Evolutionary conservation across 768 basidiomycete species (phyloP).

Genomic region (Boletus pseudo-olivaceus): DNA sequence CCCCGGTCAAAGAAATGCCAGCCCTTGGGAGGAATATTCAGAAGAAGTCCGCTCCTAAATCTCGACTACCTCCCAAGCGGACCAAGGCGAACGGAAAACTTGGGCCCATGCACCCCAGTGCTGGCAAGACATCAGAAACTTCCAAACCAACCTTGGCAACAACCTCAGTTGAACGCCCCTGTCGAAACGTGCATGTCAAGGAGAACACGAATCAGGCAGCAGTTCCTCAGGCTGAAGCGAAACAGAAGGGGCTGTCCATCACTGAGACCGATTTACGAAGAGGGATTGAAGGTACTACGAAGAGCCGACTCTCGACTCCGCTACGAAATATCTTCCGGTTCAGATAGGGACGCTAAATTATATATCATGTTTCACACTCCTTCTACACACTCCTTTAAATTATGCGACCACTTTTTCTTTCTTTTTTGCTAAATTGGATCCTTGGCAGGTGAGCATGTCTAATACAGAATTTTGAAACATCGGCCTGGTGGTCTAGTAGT

Average conservation of each 20-base stretch:
- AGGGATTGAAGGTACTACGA: slow-evolving; percentile 26
- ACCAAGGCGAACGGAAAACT: slow-evolving; percentile 10
- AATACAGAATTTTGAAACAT: accelerated
- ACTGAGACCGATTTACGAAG: slow-evolving; percentile 19
- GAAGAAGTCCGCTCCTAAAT: slow-evolving; percentile 9
- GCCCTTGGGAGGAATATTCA: slow-evolving; percentile 1
- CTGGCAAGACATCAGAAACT: background rate
- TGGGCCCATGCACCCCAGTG: background rate
- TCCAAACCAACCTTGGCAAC: slow-evolving; percentile 4
- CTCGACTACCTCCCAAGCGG: slow-evolving; percentile 15
- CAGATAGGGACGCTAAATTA: slow-evolving; percentile 14
- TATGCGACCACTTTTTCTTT: background rate
- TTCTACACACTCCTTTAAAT: slow-evolving; percentile 10
- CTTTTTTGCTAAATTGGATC: background rate
- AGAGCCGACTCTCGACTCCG: slow-evolving; percentile 26
- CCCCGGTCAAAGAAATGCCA: background rate
- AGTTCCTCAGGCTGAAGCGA: slow-evolving; percentile 8
- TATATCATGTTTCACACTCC: slow-evolving; percentile 7
- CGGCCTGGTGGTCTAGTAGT: slow-evolving; percentile 63
- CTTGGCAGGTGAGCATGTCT: background rate
- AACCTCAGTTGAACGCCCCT: slow-evolving; percentile 13
- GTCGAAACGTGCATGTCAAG: slow-evolving; percentile 12
- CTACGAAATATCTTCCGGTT: slow-evolving; percentile 33
- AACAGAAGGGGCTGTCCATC: slow-evolving; percentile 9
- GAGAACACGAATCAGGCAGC: slow-evolving; percentile 7